Evolutionary conservation across 495 filamentous ascomycete species (phyloP).

Genomic region (Hypoxylon lienhwacheense): DNA sequence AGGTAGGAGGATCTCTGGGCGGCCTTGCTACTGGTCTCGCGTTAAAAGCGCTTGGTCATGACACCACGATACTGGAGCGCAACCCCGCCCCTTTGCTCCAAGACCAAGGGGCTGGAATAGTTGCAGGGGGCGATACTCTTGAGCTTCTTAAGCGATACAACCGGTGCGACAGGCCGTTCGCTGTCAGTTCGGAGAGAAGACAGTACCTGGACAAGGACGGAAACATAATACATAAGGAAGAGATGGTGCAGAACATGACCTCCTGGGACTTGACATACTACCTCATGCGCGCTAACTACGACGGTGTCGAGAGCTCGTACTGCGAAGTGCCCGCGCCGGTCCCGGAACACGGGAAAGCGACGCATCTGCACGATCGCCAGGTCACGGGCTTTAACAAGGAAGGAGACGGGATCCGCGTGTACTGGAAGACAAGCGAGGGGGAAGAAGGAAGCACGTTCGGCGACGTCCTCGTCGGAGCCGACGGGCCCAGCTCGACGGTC

Average conservation of each 20-base stretch:
- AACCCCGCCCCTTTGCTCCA: constrained; percentile 49
- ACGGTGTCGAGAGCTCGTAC: constrained; percentile 53
- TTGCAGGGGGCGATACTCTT: constrained; percentile 45
- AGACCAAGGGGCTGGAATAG: constrained; percentile 61
- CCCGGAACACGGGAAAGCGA: constrained; percentile 45
- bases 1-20: constrained; percentile 56
- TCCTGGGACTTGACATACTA: constrained; percentile 61
- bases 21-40: constrained; percentile 52
- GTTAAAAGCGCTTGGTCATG: constrained; percentile 52
- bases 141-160: constrained; percentile 43
- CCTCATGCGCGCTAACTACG: constrained; percentile 58
- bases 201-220: constrained; percentile 52
- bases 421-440: constrained; percentile 43
- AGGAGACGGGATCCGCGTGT: constrained; percentile 42
- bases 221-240: constrained; percentile 45
- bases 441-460: constrained; percentile 41
- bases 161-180: constrained; percentile 40
- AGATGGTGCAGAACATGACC: constrained; percentile 50
- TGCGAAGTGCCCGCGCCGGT: constrained; percentile 42
- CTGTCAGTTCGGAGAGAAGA: constrained; percentile 41
- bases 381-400: constrained; percentile 50
- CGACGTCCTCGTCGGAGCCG: constrained; percentile 57
- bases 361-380: constrained; percentile 50
- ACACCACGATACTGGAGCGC: constrained; percentile 58
- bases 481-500: constrained; percentile 58